These are phyloP conservation scores for Neostapfia colusana DNA, from an alignment of 176 grass and related monocot genomes.

Conservation along the genomic window DNA sequence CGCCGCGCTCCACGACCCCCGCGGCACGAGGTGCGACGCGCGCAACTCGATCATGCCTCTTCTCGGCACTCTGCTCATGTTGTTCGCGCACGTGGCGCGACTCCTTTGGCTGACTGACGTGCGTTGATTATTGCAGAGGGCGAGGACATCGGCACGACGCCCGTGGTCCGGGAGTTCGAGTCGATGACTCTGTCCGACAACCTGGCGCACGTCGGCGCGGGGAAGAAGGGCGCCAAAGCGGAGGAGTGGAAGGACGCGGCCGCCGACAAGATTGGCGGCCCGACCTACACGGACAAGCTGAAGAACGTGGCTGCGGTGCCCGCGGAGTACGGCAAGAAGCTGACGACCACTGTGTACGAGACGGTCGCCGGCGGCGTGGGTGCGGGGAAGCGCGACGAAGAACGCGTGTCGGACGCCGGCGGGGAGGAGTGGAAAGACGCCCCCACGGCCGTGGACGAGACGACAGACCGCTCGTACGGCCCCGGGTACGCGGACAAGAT, in stretches of 20 bases:
- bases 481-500: conserved; percentile 57
- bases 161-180: conserved; percentile 66
- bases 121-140: conserved; percentile 36
- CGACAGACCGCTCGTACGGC: not conserved
- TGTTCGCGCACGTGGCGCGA: not conserved
- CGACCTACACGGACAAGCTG: conserved; percentile 46
- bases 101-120: not conserved
- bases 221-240: not conserved
- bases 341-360: conserved; percentile 48
- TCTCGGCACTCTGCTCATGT: not conserved
- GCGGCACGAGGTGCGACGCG: conserved; percentile 30
- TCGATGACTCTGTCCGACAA: conserved; percentile 54
- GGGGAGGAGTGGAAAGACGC: no score
- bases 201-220: conserved; percentile 8
- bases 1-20: conserved; percentile 48
- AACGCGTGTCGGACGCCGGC: conserved; percentile 8
- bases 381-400: not conserved
- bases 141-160: conserved; percentile 68
- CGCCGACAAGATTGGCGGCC: not conserved
- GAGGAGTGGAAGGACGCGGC: conserved; percentile 36
- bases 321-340: conserved; percentile 54
- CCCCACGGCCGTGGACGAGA: no score
- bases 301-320: conserved; percentile 33
- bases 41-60: not conserved
- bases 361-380: conserved; percentile 33